Evolutionary conservation across 176 grass and related monocot species (phyloP), one percentile per base, ranked within the genome.

Genomic region (Puya raimondii): DNA sequence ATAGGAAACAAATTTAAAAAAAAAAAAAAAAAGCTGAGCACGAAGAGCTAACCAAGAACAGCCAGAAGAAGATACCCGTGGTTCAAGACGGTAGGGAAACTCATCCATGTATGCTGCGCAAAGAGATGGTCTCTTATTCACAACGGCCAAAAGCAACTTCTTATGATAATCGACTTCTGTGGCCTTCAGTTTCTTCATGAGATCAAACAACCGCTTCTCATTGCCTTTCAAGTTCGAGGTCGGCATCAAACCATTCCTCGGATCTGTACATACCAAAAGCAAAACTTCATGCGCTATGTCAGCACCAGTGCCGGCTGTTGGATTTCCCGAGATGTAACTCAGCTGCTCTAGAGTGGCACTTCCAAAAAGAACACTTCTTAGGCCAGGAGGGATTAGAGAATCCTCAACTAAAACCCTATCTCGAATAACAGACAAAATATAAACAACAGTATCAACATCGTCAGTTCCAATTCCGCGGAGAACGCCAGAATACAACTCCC

Each of bases 351-450:
- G 71, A 71, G 92, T 91, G 49, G 71, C 83, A 67, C 85, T 96
- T 26, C 92, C 92, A 84, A 96, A 91, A 74, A 96, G 84, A 64
- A 96, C 92, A 70, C 92, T 96, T 69, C 92, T 80, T 14, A 96
- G 78, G 4, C 85, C 85, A 49, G 92, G 88, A 64, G 92, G 88
- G 66, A 89, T 70, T 63, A 96, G 85, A 21, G 83, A 96, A 50
- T 89, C 70, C 61, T 91, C 81, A 70, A 72, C 78, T 64, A 96
- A 67, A 49, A 96, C 78, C 66, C 89, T 87, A 74, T 91, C 81
- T 67, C 83, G 69, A 74, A 96, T 57, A 25, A 80, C 82, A 27
- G 88, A 86, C 23, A 96, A 72, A 52, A 85, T 18, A 77, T 87
- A 80, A 54, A 89, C 65, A 12, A 85, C 23, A 12, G 81, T 91